Conservation (phyloP, 176 grass and related monocot genomes). For the Stipa capillata region DNA sequence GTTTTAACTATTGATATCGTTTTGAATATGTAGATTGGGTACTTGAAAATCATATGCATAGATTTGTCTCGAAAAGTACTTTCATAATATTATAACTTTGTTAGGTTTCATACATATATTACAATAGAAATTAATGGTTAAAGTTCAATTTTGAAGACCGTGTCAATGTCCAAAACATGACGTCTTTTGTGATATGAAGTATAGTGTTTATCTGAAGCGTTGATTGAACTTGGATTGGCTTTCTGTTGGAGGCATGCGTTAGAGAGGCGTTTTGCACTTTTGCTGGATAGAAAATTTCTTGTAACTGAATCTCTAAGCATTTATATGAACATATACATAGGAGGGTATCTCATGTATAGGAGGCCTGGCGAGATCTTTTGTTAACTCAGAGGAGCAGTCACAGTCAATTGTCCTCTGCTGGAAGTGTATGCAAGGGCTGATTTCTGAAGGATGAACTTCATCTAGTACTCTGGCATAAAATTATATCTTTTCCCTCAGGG, state of each 20-base stretch:
- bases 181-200: not conserved
- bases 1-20: too few species aligned
- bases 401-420: not conserved
- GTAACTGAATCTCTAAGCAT: not conserved
- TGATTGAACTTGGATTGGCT: not conserved
- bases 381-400: not conserved
- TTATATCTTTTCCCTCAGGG: not conserved
- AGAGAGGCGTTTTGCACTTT: not conserved
- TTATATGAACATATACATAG: not conserved
- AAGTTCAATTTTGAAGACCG: too few species aligned
- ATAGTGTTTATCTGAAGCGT: not conserved
- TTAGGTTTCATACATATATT: too few species aligned
- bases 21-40: too few species aligned
- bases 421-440: not conserved
- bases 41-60: too few species aligned
- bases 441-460: not conserved
- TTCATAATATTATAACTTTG: too few species aligned
- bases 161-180: too few species aligned
- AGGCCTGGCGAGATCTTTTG: not conserved
- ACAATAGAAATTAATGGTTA: too few species aligned
- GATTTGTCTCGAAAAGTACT: too few species aligned
- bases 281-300: not conserved
- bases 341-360: not conserved
- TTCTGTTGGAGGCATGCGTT: not conserved
- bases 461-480: not conserved